Evolutionary conservation across 768 basidiomycete genomes (phyloP), one percentile per base, ranked within the genome.

Genomic region (Leucocoprinus birnbaumii): DNA sequence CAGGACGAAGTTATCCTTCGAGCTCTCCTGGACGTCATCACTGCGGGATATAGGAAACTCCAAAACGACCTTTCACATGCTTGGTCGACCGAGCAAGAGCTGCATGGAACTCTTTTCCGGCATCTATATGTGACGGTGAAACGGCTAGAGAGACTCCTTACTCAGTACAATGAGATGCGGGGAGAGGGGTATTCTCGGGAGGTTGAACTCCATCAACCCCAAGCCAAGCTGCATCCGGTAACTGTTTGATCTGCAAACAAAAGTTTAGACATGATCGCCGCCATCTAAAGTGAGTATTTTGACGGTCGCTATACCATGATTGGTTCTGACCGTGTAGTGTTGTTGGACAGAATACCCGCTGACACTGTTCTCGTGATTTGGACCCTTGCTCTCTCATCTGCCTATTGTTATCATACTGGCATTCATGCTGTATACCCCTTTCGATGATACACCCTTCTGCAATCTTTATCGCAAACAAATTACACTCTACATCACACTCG

Each of bases 71-170:
- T 49, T 19, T 14, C 25, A 9, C 21, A 27, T 2, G 13, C 40
- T 2, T 34, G 47, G 54, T 35, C 40, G 6, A 48, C 47, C 6
- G 54, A 55, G 21, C 47, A 55, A 45, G 54, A 55, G 6, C 38
- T 55, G 3, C 54, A 55, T 40, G 47, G 54, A 14, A 25, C 54
- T 14, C 47, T 55, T 11, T 55, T 55, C 16, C 54, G 54, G 34
- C 54, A 55, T 42, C 38, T 55, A 18, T 55, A 55, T 26, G 54
- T 49, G 47, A 55, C 54, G 18, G 40, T 55, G 54, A 55, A 55
- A 22, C 48, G 54, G 19, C 26, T 55, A 6, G 54, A 55, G 27
- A 48, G 47, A 34, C 42, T 55, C 16, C 38, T 55, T 5, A 49
- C 47, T 18, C 47, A 35, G 16, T 48, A 55, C 26, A 55, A 55